These are phyloP conservation scores for Annulohypoxylon truncatum DNA, from an alignment of 2,329 filamentous ascomycete species.

Conservation along the genomic window DNA sequence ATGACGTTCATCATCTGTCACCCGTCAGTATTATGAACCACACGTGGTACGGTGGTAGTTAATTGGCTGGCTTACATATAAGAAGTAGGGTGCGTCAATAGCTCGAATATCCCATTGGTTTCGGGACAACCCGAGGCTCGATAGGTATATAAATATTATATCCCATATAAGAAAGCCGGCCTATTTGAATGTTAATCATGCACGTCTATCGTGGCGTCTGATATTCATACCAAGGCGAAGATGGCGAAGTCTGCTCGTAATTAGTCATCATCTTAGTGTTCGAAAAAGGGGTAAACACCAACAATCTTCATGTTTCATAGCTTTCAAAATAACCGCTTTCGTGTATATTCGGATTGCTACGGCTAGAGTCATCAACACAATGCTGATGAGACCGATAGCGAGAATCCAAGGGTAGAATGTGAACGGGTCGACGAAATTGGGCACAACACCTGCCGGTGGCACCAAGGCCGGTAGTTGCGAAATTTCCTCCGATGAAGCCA, in stretches of 20 bases:
- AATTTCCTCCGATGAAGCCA: slow-evolving; percentile 2
- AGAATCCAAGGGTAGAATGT: slow-evolving; percentile 20
- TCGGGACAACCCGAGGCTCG: slow-evolving; percentile 10
- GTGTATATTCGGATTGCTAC: slow-evolving; percentile 11
- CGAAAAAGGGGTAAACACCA: neutral
- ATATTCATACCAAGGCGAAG: slow-evolving; percentile 2
- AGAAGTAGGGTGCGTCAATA: slow-evolving; percentile 5
- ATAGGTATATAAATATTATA: slow-evolving; percentile 14
- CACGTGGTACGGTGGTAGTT: neutral
- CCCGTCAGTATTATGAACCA: no score
- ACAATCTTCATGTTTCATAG: slow-evolving; percentile 20
- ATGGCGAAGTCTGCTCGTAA: slow-evolving; percentile 2
- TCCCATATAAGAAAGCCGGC: slow-evolving; percentile 12
- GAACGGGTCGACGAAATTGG: slow-evolving; percentile 11
- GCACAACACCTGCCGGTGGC: slow-evolving; percentile 6
- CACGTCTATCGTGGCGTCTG: neutral
- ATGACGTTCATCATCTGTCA: slow-evolving; percentile 17
- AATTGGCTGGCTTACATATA: neutral
- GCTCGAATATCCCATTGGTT: slow-evolving; percentile 22
- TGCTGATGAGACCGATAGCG: slow-evolving; percentile 3
- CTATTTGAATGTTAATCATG: neutral
- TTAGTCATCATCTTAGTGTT: neutral
- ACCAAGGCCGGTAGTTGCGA: slow-evolving; percentile 9
- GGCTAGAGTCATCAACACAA: slow-evolving; percentile 12
- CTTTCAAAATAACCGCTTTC: neutral